Evolutionary conservation across 164 flowering plant genomes (phyloP).

Genomic region (Vitis rotundifolia): DNA sequence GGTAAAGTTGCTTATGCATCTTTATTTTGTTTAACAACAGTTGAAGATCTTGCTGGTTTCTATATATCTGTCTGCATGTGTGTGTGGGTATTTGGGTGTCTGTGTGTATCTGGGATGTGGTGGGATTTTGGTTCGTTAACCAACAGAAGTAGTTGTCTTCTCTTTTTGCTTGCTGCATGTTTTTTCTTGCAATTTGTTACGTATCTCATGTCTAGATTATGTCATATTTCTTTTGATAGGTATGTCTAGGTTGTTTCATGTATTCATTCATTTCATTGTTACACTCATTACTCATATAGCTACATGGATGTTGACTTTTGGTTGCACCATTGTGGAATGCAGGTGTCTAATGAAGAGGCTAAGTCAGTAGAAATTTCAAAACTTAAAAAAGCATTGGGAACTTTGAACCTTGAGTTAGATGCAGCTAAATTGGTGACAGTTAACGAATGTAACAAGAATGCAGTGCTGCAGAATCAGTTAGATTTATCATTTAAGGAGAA

Average conservation of each 20-base stretch:
- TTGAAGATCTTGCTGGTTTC: no score
- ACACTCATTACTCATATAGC: neutral
- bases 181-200: neutral
- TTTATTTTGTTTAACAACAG: no score
- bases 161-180: neutral
- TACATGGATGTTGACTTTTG: neutral
- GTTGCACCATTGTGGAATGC: slow-evolving; percentile 9
- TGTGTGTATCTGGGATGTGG: no score
- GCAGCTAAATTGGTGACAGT: slow-evolving; percentile 68
- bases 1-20: no score
- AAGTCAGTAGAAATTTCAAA: slow-evolving; percentile 68
- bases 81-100: no score
- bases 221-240: no score
- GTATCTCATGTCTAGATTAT: no score
- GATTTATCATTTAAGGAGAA: slow-evolving; percentile 71
- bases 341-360: slow-evolving; percentile 84
- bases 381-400: slow-evolving; percentile 62
- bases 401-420: slow-evolving; percentile 64
- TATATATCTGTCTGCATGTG: no score
- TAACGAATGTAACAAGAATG: slow-evolving; percentile 70
- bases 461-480: slow-evolving; percentile 58
- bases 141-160: no score
- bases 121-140: no score
- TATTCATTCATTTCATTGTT: neutral
- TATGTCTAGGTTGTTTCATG: neutral